A percentile compares a stretch with the other conserved stretches of the same genome.
phyloP scores from a whole-genome alignment of 148 eudicot species.

The Cornus controversa region DNA sequence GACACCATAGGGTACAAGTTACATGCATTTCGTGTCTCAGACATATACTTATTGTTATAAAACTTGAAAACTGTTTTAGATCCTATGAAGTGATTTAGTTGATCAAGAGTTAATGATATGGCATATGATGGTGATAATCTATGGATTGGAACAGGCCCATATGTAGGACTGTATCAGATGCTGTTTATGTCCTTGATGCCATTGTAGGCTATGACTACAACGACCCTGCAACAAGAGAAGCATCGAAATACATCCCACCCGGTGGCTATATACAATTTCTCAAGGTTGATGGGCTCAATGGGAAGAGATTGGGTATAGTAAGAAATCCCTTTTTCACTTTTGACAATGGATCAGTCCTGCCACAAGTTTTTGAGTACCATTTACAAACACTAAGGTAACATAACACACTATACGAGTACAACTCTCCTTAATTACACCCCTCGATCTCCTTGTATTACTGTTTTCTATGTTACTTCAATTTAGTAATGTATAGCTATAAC shows the following conservation, averaged over 20 bases:
- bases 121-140: too few species aligned
- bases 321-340: conserved; percentile 30
- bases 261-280: conserved; percentile 54
- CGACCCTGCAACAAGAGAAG: conserved; percentile 40
- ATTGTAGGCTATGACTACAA: conserved; percentile 37
- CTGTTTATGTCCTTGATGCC: conserved; percentile 41
- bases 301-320: conserved; percentile 47
- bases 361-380: conserved; percentile 29
- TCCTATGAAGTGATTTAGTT: too few species aligned
- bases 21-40: too few species aligned
- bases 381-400: conserved; percentile 38
- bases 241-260: conserved; percentile 34
- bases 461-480: too few species aligned
- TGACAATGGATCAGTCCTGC: neutral
- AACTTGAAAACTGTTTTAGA: too few species aligned
- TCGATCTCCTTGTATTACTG: neutral
- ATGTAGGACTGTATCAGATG: conserved; percentile 54
- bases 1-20: conserved; percentile 48
- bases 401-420: neutral
- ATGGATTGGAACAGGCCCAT: conserved; percentile 29
- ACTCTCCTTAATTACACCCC: neutral
- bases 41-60: too few species aligned
- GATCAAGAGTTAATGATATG: too few species aligned
- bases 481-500: too few species aligned
- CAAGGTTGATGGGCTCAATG: conserved; percentile 33